These are phyloP conservation scores for Chiua sp. DNA, from an alignment of 1,284 basidiomycete genomes.

Conservation along the genomic window DNA sequence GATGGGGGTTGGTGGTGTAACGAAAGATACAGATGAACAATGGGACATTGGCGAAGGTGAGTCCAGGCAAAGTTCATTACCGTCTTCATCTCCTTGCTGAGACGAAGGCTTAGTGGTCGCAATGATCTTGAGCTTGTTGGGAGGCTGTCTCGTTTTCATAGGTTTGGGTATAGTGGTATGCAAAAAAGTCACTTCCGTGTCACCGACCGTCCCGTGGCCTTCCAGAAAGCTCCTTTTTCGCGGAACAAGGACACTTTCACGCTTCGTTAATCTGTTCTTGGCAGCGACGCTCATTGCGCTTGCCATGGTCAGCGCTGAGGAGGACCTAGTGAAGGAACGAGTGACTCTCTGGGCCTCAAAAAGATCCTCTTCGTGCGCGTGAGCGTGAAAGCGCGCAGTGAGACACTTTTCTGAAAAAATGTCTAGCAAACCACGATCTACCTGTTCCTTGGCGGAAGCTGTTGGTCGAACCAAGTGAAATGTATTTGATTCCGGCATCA, in stretches of 20 bases:
- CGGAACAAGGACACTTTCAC: constrained; percentile 70
- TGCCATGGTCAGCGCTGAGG: constrained; percentile 59
- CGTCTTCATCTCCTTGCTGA: constrained; percentile 28
- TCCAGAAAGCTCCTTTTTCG: constrained; percentile 54
- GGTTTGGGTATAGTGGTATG: constrained; percentile 14
- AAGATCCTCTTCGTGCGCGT: constrained; percentile 63
- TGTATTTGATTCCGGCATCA: constrained; percentile 57
- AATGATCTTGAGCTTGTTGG: constrained; percentile 51
- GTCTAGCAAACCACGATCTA: constrained; percentile 72
- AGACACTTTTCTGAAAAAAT: constrained; percentile 69
- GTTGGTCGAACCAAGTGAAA: constrained; percentile 76
- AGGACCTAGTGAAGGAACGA: constrained; percentile 49
- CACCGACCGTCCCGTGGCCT: constrained; percentile 14
- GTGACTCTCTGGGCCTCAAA: constrained; percentile 58
- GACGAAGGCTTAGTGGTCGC: constrained; percentile 32
- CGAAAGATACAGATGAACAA: constrained; percentile 50
- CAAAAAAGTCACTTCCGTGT: constrained; percentile 16
- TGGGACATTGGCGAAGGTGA: constrained; percentile 55
- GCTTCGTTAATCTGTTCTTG: constrained; percentile 61
- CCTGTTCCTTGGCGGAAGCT: constrained; percentile 64
- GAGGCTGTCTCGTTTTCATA: constrained; percentile 42
- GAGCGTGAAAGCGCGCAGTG: constrained; percentile 64
- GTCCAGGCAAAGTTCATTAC: constrained; percentile 31
- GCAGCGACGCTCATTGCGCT: constrained; percentile 56
- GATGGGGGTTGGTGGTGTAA: constrained; percentile 44